Conservation (phyloP, 768 basidiomycete species). For the Artomyces pyxidatus region DNA sequence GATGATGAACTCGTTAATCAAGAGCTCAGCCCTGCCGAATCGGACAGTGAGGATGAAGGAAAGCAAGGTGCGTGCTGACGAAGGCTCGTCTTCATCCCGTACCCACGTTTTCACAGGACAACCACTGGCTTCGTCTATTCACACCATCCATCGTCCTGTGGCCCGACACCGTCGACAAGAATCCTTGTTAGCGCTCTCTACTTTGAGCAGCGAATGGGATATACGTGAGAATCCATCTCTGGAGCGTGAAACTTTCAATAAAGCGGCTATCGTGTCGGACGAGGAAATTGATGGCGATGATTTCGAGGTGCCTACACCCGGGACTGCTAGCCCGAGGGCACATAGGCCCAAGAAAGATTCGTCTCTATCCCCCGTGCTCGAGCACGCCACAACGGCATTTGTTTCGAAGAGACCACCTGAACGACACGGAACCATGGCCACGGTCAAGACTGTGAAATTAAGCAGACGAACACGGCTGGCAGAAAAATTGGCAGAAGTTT, state of each 20-base stretch:
- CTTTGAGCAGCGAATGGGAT: slow-evolving; percentile 14
- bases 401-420: slow-evolving; percentile 7
- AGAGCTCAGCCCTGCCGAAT: slow-evolving; percentile 32
- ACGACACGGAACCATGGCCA: slow-evolving; percentile 39
- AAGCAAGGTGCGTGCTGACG: slow-evolving; percentile 22
- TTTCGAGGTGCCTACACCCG: slow-evolving; percentile 15
- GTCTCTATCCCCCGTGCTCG: slow-evolving; percentile 7
- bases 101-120: slow-evolving; percentile 10
- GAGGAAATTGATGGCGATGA: slow-evolving; percentile 17
- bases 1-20: slow-evolving; percentile 51
- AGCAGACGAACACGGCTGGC: slow-evolving; percentile 68
- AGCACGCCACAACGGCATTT: slow-evolving; percentile 8
- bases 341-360: slow-evolving; percentile 5
- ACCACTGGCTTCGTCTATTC: slow-evolving; percentile 75
- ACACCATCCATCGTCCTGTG: slow-evolving; percentile 77
- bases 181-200: slow-evolving; percentile 10
- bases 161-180: slow-evolving; percentile 51
- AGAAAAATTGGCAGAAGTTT: slow-evolving; percentile 84
- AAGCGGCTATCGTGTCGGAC: slow-evolving; percentile 4
- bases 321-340: not conserved
- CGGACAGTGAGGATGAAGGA: slow-evolving; percentile 63
- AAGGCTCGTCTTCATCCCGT: not conserved
- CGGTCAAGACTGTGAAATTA: slow-evolving; percentile 66
- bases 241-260: slow-evolving; percentile 1
- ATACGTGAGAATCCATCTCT: not conserved